Evolutionary conservation across 208 protist genomes (phyloP).

Genomic region (Trypanosoma boissoni): DNA sequence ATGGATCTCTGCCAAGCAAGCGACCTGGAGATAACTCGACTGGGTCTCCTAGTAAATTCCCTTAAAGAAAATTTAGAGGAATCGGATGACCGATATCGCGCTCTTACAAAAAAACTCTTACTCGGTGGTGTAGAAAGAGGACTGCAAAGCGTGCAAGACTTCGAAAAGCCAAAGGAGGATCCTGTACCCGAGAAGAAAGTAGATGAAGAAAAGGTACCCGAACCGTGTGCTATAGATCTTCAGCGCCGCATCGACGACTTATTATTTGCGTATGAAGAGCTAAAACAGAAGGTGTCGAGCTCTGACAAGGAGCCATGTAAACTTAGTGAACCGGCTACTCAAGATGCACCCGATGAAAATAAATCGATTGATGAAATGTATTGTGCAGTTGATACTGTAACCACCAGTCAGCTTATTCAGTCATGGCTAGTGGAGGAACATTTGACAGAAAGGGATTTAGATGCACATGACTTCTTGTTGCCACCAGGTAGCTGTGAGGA

Average conservation of each 20-base stretch:
- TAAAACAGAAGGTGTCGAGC: conserved; percentile 5
- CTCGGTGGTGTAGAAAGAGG: neutral
- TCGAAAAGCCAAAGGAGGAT: neutral
- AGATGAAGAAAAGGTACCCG: conserved; percentile 1
- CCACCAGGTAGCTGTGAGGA: conserved; percentile 45
- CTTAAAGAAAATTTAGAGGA: conserved; percentile 65
- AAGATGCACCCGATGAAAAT: neutral
- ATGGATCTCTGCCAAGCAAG: conserved; percentile 36
- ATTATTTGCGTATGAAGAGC: conserved; percentile 12
- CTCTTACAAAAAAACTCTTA: conserved; percentile 13
- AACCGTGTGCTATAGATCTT: conserved; percentile 7
- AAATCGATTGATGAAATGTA: neutral
- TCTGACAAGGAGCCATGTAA: neutral
- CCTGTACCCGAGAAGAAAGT: neutral
- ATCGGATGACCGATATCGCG: conserved; percentile 46
- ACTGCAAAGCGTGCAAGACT: neutral
- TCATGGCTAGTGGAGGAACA: conserved; percentile 72
- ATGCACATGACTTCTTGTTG: conserved; percentile 44
- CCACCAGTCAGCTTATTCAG: conserved; percentile 33
- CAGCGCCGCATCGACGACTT: conserved; percentile 24
- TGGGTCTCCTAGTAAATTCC: conserved; percentile 58
- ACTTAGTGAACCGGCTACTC: neutral
- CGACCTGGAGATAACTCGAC: conserved; percentile 57
- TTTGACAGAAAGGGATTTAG: conserved; percentile 58
- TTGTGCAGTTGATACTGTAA: neutral